Evolutionary conservation across 108 stramenopile species (phyloP), one percentile per base, ranked within the genome.

Genomic region (Thalassiosira profunda): DNA sequence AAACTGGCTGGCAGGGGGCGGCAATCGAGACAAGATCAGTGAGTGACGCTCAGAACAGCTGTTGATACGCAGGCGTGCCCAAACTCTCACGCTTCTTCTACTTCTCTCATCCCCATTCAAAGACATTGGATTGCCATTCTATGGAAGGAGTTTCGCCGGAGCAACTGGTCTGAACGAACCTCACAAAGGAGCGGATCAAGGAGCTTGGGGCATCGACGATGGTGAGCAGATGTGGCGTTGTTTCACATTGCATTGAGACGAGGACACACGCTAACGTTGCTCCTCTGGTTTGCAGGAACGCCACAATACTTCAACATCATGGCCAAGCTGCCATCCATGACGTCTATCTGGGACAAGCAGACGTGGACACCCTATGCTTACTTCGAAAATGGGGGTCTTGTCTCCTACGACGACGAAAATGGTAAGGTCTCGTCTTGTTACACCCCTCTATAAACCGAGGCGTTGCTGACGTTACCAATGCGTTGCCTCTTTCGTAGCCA

Each of bases 221-320:
- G 76, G 72, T 0, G 49, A 48, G 11, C 72, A 53, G 23, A n/a
- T n/a, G n/a, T n/a, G n/a, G n/a, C n/a, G n/a, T n/a, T n/a, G n/a
- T n/a, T n/a, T n/a, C n/a, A n/a, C n/a, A n/a, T n/a, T n/a, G n/a
- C n/a, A n/a, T n/a, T n/a, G n/a, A n/a, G n/a, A n/a, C n/a, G n/a
- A n/a, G n/a, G n/a, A n/a, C n/a, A 42, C 25, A 40, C 31, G 31
- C 21, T 5, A 40, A 28, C 35, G 40, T 58, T 41, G 7, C 33
- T 5, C 14, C 37, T 42, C 4, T 24, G 40, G 25, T 18, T 34
- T 35, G 17, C 65, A 66, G 73, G 77, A 20, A 71, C 69, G 25
- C 80, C 80, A 24, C 75, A 77, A 35, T 81, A 67, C 26, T 77
- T 66, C 57, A 81, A 81, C 31, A 81, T 81, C 47, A 24, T 80